phyloP scores from a whole-genome alignment of 169 alveolate species.

The Blepharisma undulans region DNA sequence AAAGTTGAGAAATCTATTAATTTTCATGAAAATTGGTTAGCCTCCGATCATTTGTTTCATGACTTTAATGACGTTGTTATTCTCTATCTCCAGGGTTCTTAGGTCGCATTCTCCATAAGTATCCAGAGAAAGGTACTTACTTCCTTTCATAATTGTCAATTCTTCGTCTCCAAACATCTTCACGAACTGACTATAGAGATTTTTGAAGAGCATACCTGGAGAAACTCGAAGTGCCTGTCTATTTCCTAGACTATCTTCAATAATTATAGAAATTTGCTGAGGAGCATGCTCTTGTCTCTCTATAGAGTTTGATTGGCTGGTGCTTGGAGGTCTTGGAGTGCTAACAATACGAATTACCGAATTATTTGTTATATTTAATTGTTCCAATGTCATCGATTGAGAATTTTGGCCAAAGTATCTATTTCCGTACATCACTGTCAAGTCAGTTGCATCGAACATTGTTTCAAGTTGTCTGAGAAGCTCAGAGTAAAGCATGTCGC shows the following conservation, averaged over 20 bases:
- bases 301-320: neutral
- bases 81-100: neutral
- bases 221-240: neutral
- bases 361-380: neutral
- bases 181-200: neutral
- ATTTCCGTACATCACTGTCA: neutral
- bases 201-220: neutral
- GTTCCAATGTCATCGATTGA: neutral
- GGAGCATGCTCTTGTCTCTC: neutral
- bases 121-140: neutral
- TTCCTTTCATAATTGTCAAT: neutral
- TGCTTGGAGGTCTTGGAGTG: neutral
- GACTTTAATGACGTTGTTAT: neutral
- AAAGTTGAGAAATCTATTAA: neutral
- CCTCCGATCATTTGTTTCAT: neutral
- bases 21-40: neutral
- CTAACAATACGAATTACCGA: neutral
- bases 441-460: neutral
- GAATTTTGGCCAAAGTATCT: neutral
- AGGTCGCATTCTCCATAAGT: neutral
- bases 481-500: too few relatives aligned
- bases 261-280: neutral
- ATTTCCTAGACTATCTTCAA: neutral
- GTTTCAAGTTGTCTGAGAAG: neutral
- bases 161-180: neutral